Evolutionary conservation across 495 filamentous ascomycete species (phyloP).

Genomic region (Talaromyces stipitatus): DNA sequence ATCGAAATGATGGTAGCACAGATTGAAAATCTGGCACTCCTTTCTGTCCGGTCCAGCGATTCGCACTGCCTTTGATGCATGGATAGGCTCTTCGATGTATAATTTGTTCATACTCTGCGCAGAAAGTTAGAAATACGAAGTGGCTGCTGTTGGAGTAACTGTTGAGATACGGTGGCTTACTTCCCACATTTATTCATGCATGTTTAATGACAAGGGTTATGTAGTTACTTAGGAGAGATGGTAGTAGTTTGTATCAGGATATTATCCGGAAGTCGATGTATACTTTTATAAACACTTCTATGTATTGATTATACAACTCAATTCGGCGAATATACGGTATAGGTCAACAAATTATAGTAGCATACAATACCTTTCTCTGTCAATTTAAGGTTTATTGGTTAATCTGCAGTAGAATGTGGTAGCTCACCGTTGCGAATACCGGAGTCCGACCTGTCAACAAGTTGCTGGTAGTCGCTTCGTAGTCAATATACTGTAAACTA

Average conservation of each 20-base stretch:
- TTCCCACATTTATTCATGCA: no score
- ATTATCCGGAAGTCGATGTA: not conserved
- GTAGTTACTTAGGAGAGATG: not conserved
- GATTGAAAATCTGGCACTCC: conserved; percentile 58
- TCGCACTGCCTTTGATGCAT: not conserved
- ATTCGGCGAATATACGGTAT: no score
- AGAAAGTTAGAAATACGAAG: no score
- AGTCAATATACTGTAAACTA: no score
- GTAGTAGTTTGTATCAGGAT: not conserved
- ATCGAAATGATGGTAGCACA: conserved; percentile 73
- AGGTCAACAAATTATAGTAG: no score
- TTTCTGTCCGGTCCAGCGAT: conserved; percentile 2
- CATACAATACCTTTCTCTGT: no score
- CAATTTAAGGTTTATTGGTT: no score
- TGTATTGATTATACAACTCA: no score
- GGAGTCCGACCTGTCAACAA: not conserved
- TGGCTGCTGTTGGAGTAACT: no score
- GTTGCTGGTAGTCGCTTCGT: no score
- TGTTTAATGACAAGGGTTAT: not conserved
- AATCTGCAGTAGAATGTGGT: not conserved
- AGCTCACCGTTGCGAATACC: not conserved
- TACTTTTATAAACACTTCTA: no score
- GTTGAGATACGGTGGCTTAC: no score
- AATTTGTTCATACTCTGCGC: not conserved
- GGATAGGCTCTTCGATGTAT: not conserved